Percentiles rank a stretch among this genome's conserved stretches.
phyloP scores from a whole-genome alignment of 352 stramenopile genomes.

The Globisporangium solare region DNA sequence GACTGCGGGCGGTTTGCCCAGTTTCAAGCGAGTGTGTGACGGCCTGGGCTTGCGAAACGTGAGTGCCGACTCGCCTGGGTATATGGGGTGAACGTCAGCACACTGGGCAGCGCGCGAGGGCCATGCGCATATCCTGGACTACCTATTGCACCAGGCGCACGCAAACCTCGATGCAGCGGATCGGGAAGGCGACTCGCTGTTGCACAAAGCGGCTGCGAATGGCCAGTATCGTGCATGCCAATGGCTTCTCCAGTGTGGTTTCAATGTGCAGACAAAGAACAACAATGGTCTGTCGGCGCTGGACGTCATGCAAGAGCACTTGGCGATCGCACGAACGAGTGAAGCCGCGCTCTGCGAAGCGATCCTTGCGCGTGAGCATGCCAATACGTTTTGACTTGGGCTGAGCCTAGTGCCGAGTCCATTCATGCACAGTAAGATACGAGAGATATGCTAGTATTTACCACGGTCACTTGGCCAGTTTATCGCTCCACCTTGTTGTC shows the following conservation, averaged over 20 bases:
- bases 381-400: slow-evolving; percentile 28
- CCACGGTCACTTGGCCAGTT: not conserved
- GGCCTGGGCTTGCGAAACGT: slow-evolving; percentile 33
- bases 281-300: slow-evolving; percentile 62
- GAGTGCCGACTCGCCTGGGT: slow-evolving; percentile 44
- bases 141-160: slow-evolving; percentile 29
- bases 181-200: slow-evolving; percentile 56
- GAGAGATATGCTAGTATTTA: not conserved
- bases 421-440: not conserved
- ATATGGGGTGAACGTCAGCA: slow-evolving; percentile 72
- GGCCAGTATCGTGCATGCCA: slow-evolving; percentile 53
- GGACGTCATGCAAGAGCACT: slow-evolving; percentile 50
- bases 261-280: slow-evolving; percentile 60
- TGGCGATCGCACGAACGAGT: slow-evolving; percentile 26
- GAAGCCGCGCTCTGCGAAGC: slow-evolving; percentile 47
- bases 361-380: slow-evolving; percentile 37
- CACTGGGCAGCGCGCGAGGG: slow-evolving; percentile 72
- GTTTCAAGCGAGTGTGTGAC: slow-evolving; percentile 44
- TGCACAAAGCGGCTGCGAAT: slow-evolving; percentile 79
- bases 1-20: slow-evolving; percentile 48
- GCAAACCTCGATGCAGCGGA: slow-evolving; percentile 66
- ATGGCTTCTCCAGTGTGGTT: slow-evolving; percentile 63
- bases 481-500: slow-evolving; percentile 78
- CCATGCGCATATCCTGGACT: slow-evolving; percentile 60
- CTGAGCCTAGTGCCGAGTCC: too few relatives aligned